A percentile compares a stretch with the other conserved stretches of the same genome.
Evolutionary conservation across 768 basidiomycete species (phyloP).

Genomic region (Tremella fuciformis): DNA sequence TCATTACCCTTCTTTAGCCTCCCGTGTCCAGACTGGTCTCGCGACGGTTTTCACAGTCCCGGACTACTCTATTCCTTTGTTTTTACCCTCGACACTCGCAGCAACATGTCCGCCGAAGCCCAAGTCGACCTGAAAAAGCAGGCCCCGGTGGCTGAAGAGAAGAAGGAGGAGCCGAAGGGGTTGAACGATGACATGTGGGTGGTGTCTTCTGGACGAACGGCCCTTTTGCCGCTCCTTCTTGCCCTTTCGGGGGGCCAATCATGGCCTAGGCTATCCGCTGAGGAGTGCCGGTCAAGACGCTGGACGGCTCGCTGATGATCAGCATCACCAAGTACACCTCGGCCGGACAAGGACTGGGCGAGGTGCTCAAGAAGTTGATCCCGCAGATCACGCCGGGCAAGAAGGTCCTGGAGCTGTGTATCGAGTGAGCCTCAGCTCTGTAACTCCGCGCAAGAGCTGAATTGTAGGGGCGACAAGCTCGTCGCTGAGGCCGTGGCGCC

Average conservation of each 20-base stretch:
- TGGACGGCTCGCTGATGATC: not conserved
- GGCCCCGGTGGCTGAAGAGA: conserved; percentile 29
- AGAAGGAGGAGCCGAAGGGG: conserved; percentile 48
- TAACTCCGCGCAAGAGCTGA: conserved; percentile 9
- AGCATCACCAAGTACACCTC: conserved; percentile 61
- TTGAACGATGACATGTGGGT: conserved; percentile 51
- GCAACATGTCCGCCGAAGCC: conserved; percentile 35
- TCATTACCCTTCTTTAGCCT: no score
- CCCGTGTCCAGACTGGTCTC: no score
- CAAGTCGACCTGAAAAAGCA: conserved; percentile 45
- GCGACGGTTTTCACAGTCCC: not conserved
- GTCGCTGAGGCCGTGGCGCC: conserved; percentile 77
- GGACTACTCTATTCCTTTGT: conserved; percentile 4
- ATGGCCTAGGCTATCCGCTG: not conserved
- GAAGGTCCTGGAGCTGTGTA: conserved; percentile 79
- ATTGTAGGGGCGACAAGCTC: conserved; percentile 72
- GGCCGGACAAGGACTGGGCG: conserved; percentile 86
- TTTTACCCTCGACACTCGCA: not conserved
- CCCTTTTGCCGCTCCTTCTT: not conserved
- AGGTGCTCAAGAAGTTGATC: conserved; percentile 80
- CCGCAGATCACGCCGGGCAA: conserved; percentile 73
- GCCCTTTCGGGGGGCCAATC: not conserved
- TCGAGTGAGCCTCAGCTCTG: conserved; percentile 57
- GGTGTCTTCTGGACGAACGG: not conserved
- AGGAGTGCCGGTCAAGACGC: not conserved